Evolutionary conservation across 1,139 yeast species (phyloP).

Genomic region (Maudiozyma humilis): DNA sequence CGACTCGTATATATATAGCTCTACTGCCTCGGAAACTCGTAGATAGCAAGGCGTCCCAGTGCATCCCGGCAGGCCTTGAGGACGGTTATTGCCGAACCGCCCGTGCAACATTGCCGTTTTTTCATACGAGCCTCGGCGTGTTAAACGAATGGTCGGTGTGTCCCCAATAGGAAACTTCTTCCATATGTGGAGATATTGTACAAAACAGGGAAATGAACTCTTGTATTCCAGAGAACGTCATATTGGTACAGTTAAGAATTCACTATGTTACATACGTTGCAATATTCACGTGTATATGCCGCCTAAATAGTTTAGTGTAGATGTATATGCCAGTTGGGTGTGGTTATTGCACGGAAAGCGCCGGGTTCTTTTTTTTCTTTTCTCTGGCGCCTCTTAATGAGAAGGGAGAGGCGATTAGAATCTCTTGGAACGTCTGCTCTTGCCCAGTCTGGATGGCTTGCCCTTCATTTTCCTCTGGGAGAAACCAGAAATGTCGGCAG

Average conservation of each 20-base stretch:
- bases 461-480: constrained; percentile 48
- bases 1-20: background rate
- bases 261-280: constrained; percentile 1
- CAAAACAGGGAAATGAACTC: background rate
- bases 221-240: background rate
- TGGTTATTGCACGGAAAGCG: background rate
- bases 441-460: constrained; percentile 60
- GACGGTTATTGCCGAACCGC: constrained; percentile 1
- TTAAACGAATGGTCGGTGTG: constrained; percentile 1
- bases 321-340: background rate
- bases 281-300: background rate
- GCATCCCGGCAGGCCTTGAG: background rate
- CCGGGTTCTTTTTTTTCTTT: background rate
- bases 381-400: no score
- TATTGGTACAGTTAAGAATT: background rate
- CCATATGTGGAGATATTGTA: background rate
- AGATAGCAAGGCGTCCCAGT: background rate
- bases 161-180: background rate
- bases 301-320: no score
- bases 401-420: constrained; percentile 11
- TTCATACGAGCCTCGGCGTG: background rate
- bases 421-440: constrained; percentile 47
- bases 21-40: no score
- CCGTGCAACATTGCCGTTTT: background rate
- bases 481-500: constrained; percentile 63